Base-by-base conservation (phyloP, 768 basidiomycete species). In the Russula virescens region DNA sequence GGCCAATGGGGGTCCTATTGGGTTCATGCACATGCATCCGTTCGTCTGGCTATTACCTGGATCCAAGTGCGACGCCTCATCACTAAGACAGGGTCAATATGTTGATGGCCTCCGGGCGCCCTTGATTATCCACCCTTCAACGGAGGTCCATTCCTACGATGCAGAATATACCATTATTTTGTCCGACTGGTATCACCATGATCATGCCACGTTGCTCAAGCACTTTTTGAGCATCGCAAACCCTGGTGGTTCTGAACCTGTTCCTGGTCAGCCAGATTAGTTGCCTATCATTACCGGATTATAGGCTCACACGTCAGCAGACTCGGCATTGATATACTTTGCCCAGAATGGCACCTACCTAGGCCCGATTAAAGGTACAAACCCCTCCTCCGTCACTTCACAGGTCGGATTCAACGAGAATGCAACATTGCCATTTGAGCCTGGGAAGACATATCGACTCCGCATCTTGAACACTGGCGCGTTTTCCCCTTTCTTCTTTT, bases 51-150 rank as follows among this genome's bases (percentile, higher is more conserved):
- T 25, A 21, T 46, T 16, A 16, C 6, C 21, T 16, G 16, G 9
- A 25, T 23, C 16, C 35, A 25, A 14, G 19, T 14, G 6, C 31
- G 35, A 23, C 1, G 1, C 31, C 60, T 23, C 3, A n/a, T 34
- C 21, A 3, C 49, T 58, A 16, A 35, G n/a, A 49, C 67, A 87
- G 84, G 90, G 92, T 21, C 91, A 94, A 79, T 96, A 97, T 69
- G 88, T 90, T 52, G 95, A 98, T 68, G 95, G 96, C 23, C 80
- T 98, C 1, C 87, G 94, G n/a, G 80, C 93, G 0, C 92, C 95
- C 0, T 72, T 97, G 49, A 70, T 95, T 53, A 81, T 98, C 54
- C 89, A 89, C 69, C 85, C 87, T 5, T 74, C 78, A 1, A 77
- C 76, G 57, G 88, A 89, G 73, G 79, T 76, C 21, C 82, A 92